Evolutionary conservation across 495 filamentous ascomycete species (phyloP).

Genomic region (Neurospora sp.): DNA sequence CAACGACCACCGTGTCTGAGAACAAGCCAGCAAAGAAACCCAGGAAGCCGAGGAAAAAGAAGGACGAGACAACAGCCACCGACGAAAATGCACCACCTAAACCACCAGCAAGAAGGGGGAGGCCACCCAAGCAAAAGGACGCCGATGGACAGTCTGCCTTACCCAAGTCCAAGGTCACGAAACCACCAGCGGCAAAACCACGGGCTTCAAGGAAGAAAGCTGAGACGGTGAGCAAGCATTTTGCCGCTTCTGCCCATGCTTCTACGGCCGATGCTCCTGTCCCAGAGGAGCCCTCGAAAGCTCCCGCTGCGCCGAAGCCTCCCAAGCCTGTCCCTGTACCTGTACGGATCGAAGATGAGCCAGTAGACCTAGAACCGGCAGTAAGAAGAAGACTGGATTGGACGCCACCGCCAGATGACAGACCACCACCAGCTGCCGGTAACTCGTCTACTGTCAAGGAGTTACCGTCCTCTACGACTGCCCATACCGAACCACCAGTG

Average conservation of each 20-base stretch:
- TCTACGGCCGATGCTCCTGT: not conserved
- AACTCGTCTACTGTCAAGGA: slow-evolving; percentile 22
- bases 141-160: slow-evolving; percentile 20
- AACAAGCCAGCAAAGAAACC: slow-evolving; percentile 3
- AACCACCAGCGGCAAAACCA: slow-evolving; percentile 18
- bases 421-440: slow-evolving; percentile 7
- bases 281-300: slow-evolving; percentile 1
- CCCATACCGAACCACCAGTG: not conserved
- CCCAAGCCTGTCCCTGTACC: not conserved
- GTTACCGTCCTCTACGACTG: slow-evolving; percentile 11
- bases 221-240: slow-evolving; percentile 28
- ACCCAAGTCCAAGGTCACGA: slow-evolving; percentile 25
- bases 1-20: not conserved
- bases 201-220: slow-evolving; percentile 16
- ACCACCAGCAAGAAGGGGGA: not conserved
- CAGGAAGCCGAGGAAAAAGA: slow-evolving; percentile 1
- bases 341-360: slow-evolving; percentile 10
- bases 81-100: not conserved
- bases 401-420: slow-evolving; percentile 44
- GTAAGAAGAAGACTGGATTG: slow-evolving; percentile 42
- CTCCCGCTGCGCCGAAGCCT: not conserved
- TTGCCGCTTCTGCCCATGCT: slow-evolving; percentile 9
- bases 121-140: slow-evolving; percentile 6
- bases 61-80: not conserved
- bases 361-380: slow-evolving; percentile 34